Evolutionary conservation across 371 early-diverging fungal genomes (phyloP).

Genomic region (Mucor indicus): DNA sequence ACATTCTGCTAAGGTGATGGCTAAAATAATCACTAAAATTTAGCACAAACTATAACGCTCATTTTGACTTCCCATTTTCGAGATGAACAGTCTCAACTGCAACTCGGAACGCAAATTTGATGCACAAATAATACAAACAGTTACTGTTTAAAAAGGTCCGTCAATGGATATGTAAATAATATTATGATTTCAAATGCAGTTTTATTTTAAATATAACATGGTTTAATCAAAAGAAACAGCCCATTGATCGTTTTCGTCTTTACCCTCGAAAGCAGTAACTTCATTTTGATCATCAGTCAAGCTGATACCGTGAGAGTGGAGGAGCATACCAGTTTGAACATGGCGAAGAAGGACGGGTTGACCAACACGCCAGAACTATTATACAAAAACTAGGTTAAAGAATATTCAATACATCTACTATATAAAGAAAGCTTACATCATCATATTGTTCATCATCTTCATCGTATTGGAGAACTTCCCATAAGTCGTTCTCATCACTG

Average conservation of each 20-base stretch:
- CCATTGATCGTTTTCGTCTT: conserved; percentile 60
- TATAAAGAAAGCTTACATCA: conserved; percentile 9
- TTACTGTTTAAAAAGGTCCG: too few species aligned
- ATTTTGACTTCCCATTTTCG: too few species aligned
- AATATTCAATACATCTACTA: background rate
- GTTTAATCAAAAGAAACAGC: conserved; percentile 22
- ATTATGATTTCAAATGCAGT: too few species aligned
- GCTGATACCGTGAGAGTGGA: conserved; percentile 45
- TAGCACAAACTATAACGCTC: too few species aligned
- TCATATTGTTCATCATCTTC: conserved; percentile 35
- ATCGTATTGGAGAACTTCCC: conserved; percentile 47
- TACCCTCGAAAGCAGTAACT: conserved; percentile 47
- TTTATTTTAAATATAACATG: too few species aligned
- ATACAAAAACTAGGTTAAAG: background rate
- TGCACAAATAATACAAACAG: too few species aligned
- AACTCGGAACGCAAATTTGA: too few species aligned
- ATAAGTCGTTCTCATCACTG: conserved; percentile 59
- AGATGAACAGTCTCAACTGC: too few species aligned
- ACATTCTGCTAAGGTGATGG: too few species aligned
- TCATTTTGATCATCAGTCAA: conserved; percentile 40
- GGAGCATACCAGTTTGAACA: conserved; percentile 40
- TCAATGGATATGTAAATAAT: too few species aligned
- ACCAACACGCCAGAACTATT: conserved; percentile 48
- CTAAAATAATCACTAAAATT: too few species aligned
- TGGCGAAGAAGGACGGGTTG: conserved; percentile 53